Conservation (phyloP, 1,139 yeast genomes). For the Pichia sp. region DNA sequence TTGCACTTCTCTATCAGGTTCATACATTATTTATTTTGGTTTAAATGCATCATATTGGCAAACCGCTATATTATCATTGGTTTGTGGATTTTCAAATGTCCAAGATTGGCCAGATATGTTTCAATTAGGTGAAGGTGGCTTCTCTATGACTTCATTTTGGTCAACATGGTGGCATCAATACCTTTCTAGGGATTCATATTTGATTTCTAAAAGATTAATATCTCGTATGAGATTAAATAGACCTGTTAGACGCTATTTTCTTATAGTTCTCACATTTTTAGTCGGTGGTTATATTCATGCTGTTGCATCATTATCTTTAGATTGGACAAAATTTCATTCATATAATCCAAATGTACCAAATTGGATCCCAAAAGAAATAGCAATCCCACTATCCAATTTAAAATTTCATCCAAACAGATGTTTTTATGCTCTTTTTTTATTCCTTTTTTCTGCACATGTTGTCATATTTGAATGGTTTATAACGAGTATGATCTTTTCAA, state of each 20-base stretch:
- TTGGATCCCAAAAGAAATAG: neutral
- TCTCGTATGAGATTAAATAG: neutral
- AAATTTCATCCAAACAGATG: conserved; percentile 1
- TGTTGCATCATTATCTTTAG: neutral
- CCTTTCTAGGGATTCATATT: conserved; percentile 10
- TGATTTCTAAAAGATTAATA: conserved; percentile 2
- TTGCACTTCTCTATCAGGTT: neutral
- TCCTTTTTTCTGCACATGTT: conserved; percentile 5
- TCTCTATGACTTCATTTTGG: conserved; percentile 9
- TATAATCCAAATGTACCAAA: conserved; percentile 3
- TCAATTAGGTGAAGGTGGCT: conserved; percentile 6
- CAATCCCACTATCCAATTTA: neutral
- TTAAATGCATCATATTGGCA: conserved; percentile 9
- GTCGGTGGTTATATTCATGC: conserved; percentile 8
- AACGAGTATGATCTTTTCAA: neutral
- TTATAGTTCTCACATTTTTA: conserved; percentile 2
- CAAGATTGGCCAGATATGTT: conserved; percentile 15
- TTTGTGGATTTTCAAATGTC: conserved; percentile 1
- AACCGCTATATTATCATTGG: conserved; percentile 3
- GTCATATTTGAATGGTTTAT: conserved; percentile 1
- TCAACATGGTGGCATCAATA: conserved; percentile 16
- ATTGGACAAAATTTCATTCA: neutral
- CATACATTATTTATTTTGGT: conserved; percentile 8
- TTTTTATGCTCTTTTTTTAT: conserved; percentile 4
- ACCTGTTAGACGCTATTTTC: neutral